Percentiles rank a stretch among this genome's conserved stretches.
Evolutionary conservation across 345 rosid species (phyloP).

Genomic region (Syzygium aromaticum): DNA sequence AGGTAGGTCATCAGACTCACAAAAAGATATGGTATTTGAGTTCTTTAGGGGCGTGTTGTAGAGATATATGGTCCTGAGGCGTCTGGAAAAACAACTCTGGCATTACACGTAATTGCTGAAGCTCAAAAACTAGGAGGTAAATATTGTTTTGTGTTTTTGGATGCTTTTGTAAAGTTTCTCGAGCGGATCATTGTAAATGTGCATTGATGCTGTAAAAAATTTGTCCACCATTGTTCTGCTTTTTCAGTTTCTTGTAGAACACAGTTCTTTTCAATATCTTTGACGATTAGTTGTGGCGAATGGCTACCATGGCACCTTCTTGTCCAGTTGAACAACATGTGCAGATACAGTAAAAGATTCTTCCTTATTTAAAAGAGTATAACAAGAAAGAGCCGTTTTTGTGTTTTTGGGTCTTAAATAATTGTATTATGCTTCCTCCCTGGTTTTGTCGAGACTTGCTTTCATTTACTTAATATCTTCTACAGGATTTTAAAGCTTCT

Average conservation of each 20-base stretch:
- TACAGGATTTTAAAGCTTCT: neutral
- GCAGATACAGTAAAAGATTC: neutral
- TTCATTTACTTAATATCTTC: neutral
- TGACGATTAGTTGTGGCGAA: neutral
- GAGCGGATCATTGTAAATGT: neutral
- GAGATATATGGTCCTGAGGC: constrained; percentile 99
- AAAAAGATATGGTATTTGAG: neutral
- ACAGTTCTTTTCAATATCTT: neutral
- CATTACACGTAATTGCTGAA: constrained; percentile 94
- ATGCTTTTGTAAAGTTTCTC: neutral
- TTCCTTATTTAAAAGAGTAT: neutral
- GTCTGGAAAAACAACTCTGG: constrained; percentile 97
- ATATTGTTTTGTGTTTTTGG: neutral
- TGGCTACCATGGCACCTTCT: neutral
- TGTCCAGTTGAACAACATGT: neutral
- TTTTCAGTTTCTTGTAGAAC: neutral
- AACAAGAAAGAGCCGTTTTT: neutral
- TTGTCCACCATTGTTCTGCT: neutral
- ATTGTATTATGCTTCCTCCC: neutral
- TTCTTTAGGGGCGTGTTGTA: constrained; percentile 82
- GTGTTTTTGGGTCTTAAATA: neutral
- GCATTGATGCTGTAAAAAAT: neutral
- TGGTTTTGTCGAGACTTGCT: neutral
- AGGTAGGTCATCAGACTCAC: neutral
- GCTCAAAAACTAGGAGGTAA: constrained; percentile 97